These are phyloP conservation scores for Naganishia vaughanmartiniae DNA, from an alignment of 768 basidiomycete genomes.

Conservation along the genomic window DNA sequence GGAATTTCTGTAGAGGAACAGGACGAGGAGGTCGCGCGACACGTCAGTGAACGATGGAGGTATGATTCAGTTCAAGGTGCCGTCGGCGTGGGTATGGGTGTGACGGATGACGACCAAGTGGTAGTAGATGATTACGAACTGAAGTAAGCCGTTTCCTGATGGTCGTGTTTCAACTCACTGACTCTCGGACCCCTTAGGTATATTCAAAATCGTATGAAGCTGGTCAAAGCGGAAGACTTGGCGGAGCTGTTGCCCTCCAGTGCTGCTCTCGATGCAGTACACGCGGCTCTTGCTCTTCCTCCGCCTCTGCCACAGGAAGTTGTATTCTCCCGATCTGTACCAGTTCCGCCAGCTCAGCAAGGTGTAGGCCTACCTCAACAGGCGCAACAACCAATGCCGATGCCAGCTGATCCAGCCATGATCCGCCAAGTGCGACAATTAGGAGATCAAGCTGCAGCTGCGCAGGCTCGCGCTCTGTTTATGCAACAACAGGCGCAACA, in stretches of 20 bases:
- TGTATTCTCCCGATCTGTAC: slow-evolving; percentile 36
- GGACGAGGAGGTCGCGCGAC: slow-evolving; percentile 39
- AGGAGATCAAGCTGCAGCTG: slow-evolving; percentile 27
- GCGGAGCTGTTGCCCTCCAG: slow-evolving; percentile 40
- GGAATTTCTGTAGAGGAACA: slow-evolving; percentile 25
- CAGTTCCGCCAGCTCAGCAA: slow-evolving; percentile 36
- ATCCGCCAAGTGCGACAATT: slow-evolving; percentile 29
- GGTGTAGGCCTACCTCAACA: slow-evolving; percentile 33
- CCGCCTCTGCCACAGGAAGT: slow-evolving; percentile 22
- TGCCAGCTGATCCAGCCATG: slow-evolving; percentile 20
- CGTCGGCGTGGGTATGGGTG: slow-evolving; percentile 50
- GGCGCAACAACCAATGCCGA: slow-evolving; percentile 29
- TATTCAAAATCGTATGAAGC: slow-evolving; percentile 41
- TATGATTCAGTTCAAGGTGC: slow-evolving; percentile 51
- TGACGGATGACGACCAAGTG: slow-evolving; percentile 48
- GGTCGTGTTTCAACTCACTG: no score
- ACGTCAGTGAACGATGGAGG: slow-evolving; percentile 51
- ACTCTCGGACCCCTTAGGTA: slow-evolving; percentile 32
- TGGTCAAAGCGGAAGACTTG: slow-evolving; percentile 42
- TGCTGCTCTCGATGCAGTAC: slow-evolving; percentile 36
- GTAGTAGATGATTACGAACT: slow-evolving; percentile 54
- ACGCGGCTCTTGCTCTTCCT: slow-evolving; percentile 31
- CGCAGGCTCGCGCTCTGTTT: slow-evolving; percentile 11
- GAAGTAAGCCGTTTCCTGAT: slow-evolving; percentile 31
- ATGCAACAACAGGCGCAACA: slow-evolving; percentile 32